Percentiles rank a stretch among this genome's conserved stretches.
Evolutionary conservation across 1,139 yeast genomes (phyloP).

Genomic region (Hansenula sp.): DNA sequence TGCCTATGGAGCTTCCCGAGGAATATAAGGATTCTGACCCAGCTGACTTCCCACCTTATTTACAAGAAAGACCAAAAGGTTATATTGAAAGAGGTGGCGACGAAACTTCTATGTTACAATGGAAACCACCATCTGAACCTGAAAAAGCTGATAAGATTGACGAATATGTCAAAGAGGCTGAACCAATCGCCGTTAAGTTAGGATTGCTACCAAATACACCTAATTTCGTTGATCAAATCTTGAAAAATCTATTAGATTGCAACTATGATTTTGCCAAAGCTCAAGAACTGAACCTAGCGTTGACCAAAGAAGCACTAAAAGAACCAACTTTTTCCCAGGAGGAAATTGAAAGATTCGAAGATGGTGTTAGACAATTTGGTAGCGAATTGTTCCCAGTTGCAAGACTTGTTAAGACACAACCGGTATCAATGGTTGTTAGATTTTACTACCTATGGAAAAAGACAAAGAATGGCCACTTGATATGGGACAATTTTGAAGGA

Average conservation of each 20-base stretch:
- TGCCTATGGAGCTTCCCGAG: constrained; percentile 43
- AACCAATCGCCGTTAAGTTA: constrained; percentile 51
- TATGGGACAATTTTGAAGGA: constrained; percentile 85
- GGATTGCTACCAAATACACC: constrained; percentile 53
- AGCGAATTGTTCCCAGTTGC: constrained; percentile 76
- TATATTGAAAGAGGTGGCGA: constrained; percentile 85
- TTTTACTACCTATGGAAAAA: constrained; percentile 92
- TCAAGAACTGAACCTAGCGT: constrained; percentile 27
- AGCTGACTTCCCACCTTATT: constrained; percentile 64
- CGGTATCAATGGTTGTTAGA: constrained; percentile 74
- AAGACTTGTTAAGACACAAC: constrained; percentile 64
- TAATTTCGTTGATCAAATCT: constrained; percentile 73
- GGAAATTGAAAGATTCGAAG: constrained; percentile 69
- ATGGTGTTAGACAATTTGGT: constrained; percentile 70
- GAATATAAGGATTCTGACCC: constrained; percentile 39
- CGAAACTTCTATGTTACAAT: constrained; percentile 62
- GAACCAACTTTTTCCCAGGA: constrained; percentile 73
- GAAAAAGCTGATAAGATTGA: constrained; percentile 40
- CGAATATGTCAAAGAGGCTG: constrained; percentile 50
- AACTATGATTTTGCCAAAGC: constrained; percentile 50
- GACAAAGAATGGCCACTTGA: constrained; percentile 64
- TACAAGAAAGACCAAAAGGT: constrained; percentile 75
- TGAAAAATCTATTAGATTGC: constrained; percentile 49
- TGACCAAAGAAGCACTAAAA: constrained; percentile 55
- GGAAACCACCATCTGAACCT: constrained; percentile 50